Base-by-base conservation (phyloP, 2,329 filamentous ascomycete genomes). In the Dactylellina leptospora region DNA sequence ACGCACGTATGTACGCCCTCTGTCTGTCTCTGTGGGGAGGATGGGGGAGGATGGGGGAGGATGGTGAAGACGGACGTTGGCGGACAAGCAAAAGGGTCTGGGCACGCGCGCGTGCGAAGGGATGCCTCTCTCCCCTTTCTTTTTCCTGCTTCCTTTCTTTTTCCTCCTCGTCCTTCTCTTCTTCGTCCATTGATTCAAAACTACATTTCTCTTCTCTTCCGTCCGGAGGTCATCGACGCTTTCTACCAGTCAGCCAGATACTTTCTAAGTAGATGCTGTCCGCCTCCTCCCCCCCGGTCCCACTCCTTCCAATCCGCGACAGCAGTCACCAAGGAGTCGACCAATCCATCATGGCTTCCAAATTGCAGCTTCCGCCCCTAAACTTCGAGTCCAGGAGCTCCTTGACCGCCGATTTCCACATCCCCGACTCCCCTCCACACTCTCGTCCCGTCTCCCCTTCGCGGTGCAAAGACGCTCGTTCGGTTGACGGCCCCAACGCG, bases 321-420 rank as follows among this genome's bases (percentile, higher is more conserved):
- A n/a, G n/a, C n/a, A n/a, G n/a, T n/a, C n/a, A n/a, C n/a, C n/a
- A n/a, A n/a, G n/a, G n/a, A n/a, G n/a, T n/a, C n/a, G n/a, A n/a
- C n/a, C n/a, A n/a, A n/a, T n/a, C n/a, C n/a, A n/a, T n/a, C n/a
- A 72, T 72, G 68, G 68, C 68, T 23, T 64, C 68, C 50, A 72
- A 72, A 64, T 48, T 72, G n/a, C 68, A 72, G 28, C 59, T 72
- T 16, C 68, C 68, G 22, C 68, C 68, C 36, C 59, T 72, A 18
- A 64, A 63, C 40, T 72, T 72, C 20, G 68, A 72, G 40, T 62
- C 58, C 18, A 64, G 68, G 40, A 51, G 68, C 23, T 72, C 68
- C 8, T 48, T 72, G 20, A 72, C 68, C 1, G 68, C 68, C 38
- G 68, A 72, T 23, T 72, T 72, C 30, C 68, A 72, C 13, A 72